Conservation (phyloP, 2,329 filamentous ascomycete genomes). For the Alternaria gansuensis region DNA sequence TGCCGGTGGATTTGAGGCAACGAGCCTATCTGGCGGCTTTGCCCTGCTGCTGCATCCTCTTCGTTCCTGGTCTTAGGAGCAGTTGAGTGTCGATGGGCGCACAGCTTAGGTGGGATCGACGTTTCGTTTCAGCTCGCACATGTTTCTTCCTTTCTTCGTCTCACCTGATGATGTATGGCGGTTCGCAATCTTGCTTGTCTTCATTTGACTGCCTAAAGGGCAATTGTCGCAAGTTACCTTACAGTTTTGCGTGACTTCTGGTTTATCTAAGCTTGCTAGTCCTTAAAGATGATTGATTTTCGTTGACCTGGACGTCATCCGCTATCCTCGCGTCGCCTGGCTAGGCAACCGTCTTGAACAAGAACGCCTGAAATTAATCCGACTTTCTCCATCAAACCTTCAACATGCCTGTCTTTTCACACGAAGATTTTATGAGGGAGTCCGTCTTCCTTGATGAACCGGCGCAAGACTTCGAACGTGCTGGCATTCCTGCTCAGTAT, state of each 20-base stretch:
- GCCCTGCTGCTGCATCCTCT: constrained; percentile 38
- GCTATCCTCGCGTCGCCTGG: constrained; percentile 10
- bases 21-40: constrained; percentile 48
- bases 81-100: constrained; percentile 38
- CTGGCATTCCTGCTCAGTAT: constrained; percentile 25
- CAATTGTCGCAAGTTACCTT: background rate
- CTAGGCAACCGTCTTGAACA: constrained; percentile 21
- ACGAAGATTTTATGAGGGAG: constrained; percentile 21
- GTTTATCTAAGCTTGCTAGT: background rate
- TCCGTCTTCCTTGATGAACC: constrained; percentile 29
- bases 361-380: background rate
- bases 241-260: background rate
- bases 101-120: constrained; percentile 39
- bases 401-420: constrained; percentile 16
- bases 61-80: constrained; percentile 25
- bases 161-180: background rate
- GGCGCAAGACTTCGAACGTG: constrained; percentile 25
- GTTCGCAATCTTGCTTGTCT: background rate
- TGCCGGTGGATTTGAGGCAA: constrained; percentile 19
- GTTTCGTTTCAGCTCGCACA: constrained; percentile 51
- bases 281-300: constrained; percentile 6
- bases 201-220: background rate
- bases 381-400: constrained; percentile 1
- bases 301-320: constrained; percentile 15
- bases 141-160: background rate